These are phyloP conservation scores for Euphorbia schlechtendalii DNA, from an alignment of 441 rosid species.

Conservation along the genomic window DNA sequence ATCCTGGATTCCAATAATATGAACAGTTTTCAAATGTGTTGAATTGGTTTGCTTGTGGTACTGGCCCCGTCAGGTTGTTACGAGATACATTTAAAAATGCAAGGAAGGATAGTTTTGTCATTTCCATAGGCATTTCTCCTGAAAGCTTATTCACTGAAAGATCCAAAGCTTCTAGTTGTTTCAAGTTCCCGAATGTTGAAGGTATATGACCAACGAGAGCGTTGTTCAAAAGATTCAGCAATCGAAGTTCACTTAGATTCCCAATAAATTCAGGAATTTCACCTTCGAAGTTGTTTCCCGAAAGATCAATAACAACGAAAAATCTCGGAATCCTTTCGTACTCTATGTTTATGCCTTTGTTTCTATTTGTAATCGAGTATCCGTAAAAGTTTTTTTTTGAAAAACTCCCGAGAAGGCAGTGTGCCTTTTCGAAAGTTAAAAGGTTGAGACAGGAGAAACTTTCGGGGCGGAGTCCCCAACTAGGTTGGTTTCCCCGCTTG, in stretches of 20 bases:
- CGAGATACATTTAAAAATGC: conserved; percentile 16
- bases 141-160: conserved; percentile 39
- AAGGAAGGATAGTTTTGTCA: conserved; percentile 14
- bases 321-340: conserved; percentile 11
- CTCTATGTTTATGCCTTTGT: conserved; percentile 20
- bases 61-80: conserved; percentile 12
- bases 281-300: conserved; percentile 26
- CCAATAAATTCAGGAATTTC: neutral
- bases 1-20: conserved; percentile 12
- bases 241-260: conserved; percentile 7
- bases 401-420: too few relatives aligned
- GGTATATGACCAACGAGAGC: conserved; percentile 10
- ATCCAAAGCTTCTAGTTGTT: conserved; percentile 8
- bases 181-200: neutral
- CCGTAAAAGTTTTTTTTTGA: too few relatives aligned
- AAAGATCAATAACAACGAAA: conserved; percentile 22
- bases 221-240: conserved; percentile 34
- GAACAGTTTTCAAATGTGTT: conserved; percentile 18
- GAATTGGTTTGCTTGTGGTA: conserved; percentile 6
- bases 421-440: too few relatives aligned
- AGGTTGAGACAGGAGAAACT: too few relatives aligned
- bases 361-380: conserved; percentile 30
- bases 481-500: too few relatives aligned
- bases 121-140: conserved; percentile 31
- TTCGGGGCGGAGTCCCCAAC: too few relatives aligned